Evolutionary conservation across 768 basidiomycete species (phyloP).

Genomic region (Amanita exitialis): DNA sequence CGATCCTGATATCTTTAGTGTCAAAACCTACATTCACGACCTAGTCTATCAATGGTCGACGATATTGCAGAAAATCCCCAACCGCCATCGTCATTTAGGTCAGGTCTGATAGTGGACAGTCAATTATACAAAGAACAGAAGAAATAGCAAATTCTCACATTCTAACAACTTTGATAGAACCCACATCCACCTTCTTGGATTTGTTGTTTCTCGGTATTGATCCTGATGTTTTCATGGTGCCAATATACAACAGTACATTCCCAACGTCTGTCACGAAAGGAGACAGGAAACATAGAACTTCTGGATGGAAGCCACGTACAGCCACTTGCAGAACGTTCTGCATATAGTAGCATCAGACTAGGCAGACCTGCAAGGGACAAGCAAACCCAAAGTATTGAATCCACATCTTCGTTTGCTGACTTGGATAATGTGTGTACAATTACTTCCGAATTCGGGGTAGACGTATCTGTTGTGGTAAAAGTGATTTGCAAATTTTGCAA

Average conservation of each 20-base stretch:
- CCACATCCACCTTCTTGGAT: slow-evolving; percentile 32
- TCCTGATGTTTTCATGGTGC: slow-evolving; percentile 39
- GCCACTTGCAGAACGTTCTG: slow-evolving; percentile 24
- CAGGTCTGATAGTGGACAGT: slow-evolving; percentile 30
- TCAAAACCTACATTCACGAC: slow-evolving; percentile 37
- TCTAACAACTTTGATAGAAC: slow-evolving; percentile 38
- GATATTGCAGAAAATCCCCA: slow-evolving; percentile 42
- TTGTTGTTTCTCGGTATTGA: slow-evolving; percentile 21
- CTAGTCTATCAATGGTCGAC: slow-evolving; percentile 28
- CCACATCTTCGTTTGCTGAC: slow-evolving; percentile 10
- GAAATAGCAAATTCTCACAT: slow-evolving; percentile 28
- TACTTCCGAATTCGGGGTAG: slow-evolving; percentile 29
- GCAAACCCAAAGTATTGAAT: slow-evolving; percentile 31
- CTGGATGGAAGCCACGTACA: slow-evolving; percentile 31
- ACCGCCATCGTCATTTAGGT: slow-evolving; percentile 36
- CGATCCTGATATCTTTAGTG: neutral
- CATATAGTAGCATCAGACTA: slow-evolving; percentile 2
- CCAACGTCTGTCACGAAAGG: slow-evolving; percentile 24
- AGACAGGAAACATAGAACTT: slow-evolving; percentile 35
- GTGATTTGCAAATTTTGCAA: neutral
- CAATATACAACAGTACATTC: slow-evolving; percentile 30
- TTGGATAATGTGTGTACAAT: slow-evolving; percentile 22
- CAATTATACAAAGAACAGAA: neutral
- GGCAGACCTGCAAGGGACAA: neutral
- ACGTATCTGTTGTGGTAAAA: slow-evolving; percentile 17